Base-by-base conservation (phyloP, 2,329 filamentous ascomycete species). In the Phaeosphaeriaceae sp. region DNA sequence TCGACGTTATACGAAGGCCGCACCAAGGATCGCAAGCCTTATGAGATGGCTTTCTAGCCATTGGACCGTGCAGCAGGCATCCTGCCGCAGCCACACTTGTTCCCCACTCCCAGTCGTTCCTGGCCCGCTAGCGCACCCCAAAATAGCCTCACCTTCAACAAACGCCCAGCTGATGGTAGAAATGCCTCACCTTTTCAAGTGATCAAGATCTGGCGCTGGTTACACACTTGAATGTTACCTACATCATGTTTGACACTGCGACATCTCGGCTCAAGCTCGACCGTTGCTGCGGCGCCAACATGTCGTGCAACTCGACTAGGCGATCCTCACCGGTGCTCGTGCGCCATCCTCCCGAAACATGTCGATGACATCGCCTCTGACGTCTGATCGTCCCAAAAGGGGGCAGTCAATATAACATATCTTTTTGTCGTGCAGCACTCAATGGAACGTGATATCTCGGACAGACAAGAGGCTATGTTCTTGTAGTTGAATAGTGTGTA, bases 21-120 rank as follows among this genome's bases (percentile, higher is more conserved):
- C 52, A 48, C 22, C 22, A 48, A 20, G 44, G 41, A 51, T 51
- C 45, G 47, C 53, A 41, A 48, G 25, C 53, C 48, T 51, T 51
- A 51, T 56, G 53, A 47, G 53, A 46, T 25, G 20, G 40, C 33
- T 27, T 27, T 27, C 25, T 27, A 27, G 25, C 17, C 36, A 47
- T 50, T 50, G 22, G 25, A 24, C 24, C 42, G 58, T 53, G 50
- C 41, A 44, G 53, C 19, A 27, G 33, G 47, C 25, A 42, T 61
- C 52, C 53, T 31, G 53, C 48, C 47, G 53, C 53, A 56, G 53
- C 53, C 53, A 56, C 53, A 56, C 51, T 44, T 51, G 31, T 48
- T 57, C 63, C 61, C 64, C 65, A 58, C 62, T 54, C 45, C 25
- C 27, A 57, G 48, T 60, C 59, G 67, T 67, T 64, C 61, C 67